Conservation (phyloP, 192 early-diverging fungal species). For the Funneliformis mosseae region DNA sequence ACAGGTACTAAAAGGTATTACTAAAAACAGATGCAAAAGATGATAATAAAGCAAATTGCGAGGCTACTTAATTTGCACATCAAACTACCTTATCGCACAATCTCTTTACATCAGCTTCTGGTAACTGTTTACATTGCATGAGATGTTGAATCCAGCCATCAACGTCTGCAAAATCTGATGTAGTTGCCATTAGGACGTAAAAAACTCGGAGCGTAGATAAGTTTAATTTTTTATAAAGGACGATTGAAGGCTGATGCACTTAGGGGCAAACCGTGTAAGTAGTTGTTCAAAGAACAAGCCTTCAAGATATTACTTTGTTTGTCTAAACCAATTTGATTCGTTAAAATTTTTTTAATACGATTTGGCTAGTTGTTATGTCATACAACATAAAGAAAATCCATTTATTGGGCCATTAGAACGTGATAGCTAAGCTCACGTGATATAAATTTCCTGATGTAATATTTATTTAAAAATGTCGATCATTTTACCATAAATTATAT, state of each 20-base stretch:
- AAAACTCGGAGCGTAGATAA: background rate
- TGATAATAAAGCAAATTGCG: constrained; percentile 38
- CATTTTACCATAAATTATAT: too few relatives aligned
- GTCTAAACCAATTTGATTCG: background rate
- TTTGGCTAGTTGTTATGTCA: too few relatives aligned
- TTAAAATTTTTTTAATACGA: background rate
- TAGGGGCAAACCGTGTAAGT: too few relatives aligned
- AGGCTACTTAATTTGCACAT: constrained; percentile 57
- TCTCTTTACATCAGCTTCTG: constrained; percentile 92
- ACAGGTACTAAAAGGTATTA: background rate
- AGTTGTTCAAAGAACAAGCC: background rate
- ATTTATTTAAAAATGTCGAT: too few relatives aligned
- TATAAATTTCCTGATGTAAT: too few relatives aligned
- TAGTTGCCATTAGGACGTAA: constrained; percentile 36
- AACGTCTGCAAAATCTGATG: constrained; percentile 79
- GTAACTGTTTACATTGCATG: constrained; percentile 93
- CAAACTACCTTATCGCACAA: constrained; percentile 91
- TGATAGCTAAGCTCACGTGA: too few relatives aligned
- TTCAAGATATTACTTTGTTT: background rate
- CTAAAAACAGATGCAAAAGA: too few relatives aligned
- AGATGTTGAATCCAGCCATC: constrained; percentile 92
- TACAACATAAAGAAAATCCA: too few relatives aligned
- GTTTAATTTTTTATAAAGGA: background rate
- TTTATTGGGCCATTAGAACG: too few relatives aligned
- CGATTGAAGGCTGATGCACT: background rate